phyloP scores from a whole-genome alignment of 1,284 basidiomycete species.

The Caloboletus firmus region DNA sequence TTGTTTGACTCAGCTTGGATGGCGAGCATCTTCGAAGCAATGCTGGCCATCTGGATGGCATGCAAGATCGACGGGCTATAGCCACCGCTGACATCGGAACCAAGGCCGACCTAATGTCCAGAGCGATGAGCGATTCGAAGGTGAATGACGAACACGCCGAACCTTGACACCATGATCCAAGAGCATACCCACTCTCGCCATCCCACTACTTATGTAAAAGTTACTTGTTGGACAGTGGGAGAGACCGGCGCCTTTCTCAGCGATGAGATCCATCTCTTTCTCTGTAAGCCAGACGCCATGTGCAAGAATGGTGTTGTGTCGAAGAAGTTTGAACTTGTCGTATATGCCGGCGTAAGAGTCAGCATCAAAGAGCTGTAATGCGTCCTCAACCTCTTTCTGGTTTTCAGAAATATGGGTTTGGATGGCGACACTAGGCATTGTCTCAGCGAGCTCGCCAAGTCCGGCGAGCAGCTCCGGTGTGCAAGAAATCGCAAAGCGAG shows the following conservation, averaged over 20 bases:
- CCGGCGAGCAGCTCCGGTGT: conserved; percentile 67
- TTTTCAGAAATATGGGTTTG: conserved; percentile 97
- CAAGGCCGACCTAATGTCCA: conserved; percentile 70
- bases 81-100: conserved; percentile 92
- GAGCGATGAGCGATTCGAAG: conserved; percentile 5
- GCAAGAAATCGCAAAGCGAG: conserved; percentile 95
- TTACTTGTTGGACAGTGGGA: conserved; percentile 95
- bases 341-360: conserved; percentile 79
- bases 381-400: conserved; percentile 68
- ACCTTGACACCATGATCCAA: conserved; percentile 88
- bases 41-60: conserved; percentile 80
- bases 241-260: conserved; percentile 68
- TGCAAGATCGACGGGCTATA: conserved; percentile 82
- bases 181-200: conserved; percentile 76
- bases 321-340: conserved; percentile 75
- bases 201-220: conserved; percentile 85
- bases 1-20: conserved; percentile 35
- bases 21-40: conserved; percentile 76
- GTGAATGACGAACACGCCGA: not conserved
- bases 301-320: conserved; percentile 82
- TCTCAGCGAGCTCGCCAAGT: conserved; percentile 55
- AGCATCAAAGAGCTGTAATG: conserved; percentile 66
- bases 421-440: conserved; percentile 65
- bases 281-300: conserved; percentile 85
- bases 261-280: conserved; percentile 75